These are phyloP conservation scores for Aspergillus sp. DNA, from an alignment of 2,329 filamentous ascomycete species.

Conservation along the genomic window DNA sequence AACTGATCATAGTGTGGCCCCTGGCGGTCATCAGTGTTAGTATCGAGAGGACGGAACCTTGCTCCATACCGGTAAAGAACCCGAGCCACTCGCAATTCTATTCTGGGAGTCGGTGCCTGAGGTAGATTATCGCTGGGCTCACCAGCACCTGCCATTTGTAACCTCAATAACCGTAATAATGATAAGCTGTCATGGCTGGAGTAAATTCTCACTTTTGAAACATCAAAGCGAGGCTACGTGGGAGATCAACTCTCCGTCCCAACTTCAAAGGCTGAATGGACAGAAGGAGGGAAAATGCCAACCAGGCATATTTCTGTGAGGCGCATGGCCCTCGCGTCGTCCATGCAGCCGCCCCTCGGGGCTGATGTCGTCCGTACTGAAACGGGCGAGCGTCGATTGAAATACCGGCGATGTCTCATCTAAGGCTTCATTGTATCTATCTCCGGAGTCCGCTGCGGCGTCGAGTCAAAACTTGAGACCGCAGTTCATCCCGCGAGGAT, in stretches of 20 bases:
- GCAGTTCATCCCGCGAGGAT: not conserved
- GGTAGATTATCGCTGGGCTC: not conserved
- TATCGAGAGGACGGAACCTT: too few relatives aligned
- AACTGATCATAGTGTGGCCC: too few relatives aligned
- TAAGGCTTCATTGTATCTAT: not conserved
- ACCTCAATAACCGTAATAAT: not conserved
- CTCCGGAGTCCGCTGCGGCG: not conserved
- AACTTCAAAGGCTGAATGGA: not conserved
- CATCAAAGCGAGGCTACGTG: not conserved
- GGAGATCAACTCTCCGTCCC: not conserved
- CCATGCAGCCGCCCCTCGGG: not conserved
- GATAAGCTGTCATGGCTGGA: too few relatives aligned
- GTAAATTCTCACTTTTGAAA: not conserved
- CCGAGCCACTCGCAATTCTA: not conserved
- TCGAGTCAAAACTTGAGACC: not conserved
- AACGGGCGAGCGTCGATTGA: not conserved
- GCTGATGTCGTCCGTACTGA: not conserved
- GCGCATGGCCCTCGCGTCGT: not conserved
- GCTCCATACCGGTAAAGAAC: too few relatives aligned
- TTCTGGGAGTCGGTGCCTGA: not conserved
- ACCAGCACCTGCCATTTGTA: not conserved
- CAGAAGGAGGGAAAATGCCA: not conserved
- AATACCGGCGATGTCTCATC: not conserved
- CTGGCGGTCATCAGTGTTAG: too few relatives aligned
- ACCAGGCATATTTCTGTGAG: not conserved